Evolutionary conservation across 345 rosid genomes (phyloP).

Genomic region (Boechera divaricarpa): DNA sequence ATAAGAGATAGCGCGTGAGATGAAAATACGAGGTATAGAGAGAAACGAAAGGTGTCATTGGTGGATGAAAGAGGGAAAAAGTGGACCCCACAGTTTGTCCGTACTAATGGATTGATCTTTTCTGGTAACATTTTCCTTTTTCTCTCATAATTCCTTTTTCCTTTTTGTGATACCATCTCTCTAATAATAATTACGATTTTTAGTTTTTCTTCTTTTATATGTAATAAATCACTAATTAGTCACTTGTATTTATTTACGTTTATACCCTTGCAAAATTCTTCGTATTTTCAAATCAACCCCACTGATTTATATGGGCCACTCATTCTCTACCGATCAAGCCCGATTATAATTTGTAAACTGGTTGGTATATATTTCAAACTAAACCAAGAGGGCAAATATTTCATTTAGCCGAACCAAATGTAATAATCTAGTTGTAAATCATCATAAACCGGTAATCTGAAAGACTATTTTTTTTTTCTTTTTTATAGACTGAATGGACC

Average conservation of each 20-base stretch:
- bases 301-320: slow-evolving; percentile 3
- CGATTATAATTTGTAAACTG: neutral
- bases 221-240: neutral
- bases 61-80: slow-evolving; percentile 53
- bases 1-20: slow-evolving; percentile 24
- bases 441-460: neutral
- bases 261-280: neutral
- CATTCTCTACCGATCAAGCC: slow-evolving; percentile 5
- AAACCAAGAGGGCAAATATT: neutral
- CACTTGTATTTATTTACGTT: neutral
- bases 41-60: slow-evolving; percentile 49
- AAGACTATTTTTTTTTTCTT: neutral
- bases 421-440: neutral
- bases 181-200: neutral
- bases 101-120: slow-evolving; percentile 91
- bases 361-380: neutral
- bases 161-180: slow-evolving; percentile 54
- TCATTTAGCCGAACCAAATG: neutral
- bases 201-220: neutral
- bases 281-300: slow-evolving; percentile 10
- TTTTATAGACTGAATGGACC: neutral
- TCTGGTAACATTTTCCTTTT: slow-evolving; percentile 85
- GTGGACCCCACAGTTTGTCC: slow-evolving; percentile 66
- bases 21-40: slow-evolving; percentile 50
- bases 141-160: slow-evolving; percentile 73